Evolutionary conservation across 2,329 filamentous ascomycete species (phyloP).

Genomic region (Aspergillus japonicus): DNA sequence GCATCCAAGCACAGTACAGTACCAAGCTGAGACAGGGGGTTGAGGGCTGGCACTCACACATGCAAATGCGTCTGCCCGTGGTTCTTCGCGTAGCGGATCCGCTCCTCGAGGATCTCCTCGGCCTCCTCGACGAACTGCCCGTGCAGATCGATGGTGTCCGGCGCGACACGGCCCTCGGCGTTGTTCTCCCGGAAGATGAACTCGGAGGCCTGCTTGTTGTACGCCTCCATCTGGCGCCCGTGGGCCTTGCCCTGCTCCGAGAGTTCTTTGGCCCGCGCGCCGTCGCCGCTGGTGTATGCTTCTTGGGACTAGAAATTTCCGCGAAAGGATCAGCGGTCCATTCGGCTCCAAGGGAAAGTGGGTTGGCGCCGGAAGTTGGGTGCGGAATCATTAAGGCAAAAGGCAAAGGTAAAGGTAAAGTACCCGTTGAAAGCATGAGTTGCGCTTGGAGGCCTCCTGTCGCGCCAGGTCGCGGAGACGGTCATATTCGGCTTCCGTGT

Average conservation of each 20-base stretch:
- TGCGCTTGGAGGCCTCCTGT: slow-evolving; percentile 74
- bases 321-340: slow-evolving; percentile 24
- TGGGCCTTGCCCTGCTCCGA: slow-evolving; percentile 84
- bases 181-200: slow-evolving; percentile 98
- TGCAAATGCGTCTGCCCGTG: slow-evolving; percentile 80
- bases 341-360: too few species aligned
- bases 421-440: slow-evolving; percentile 72
- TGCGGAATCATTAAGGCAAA: too few species aligned
- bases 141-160: slow-evolving; percentile 89
- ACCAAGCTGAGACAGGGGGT: too few species aligned
- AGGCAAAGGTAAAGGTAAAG: too few species aligned
- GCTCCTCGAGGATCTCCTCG: slow-evolving; percentile 80
- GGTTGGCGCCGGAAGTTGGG: not conserved
- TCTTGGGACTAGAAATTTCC: slow-evolving; percentile 59
- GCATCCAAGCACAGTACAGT: too few species aligned
- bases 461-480: slow-evolving; percentile 80
- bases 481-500: slow-evolving; percentile 85
- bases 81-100: slow-evolving; percentile 74
- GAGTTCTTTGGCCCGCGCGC: slow-evolving; percentile 76
- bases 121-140: slow-evolving; percentile 94
- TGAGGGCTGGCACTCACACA: slow-evolving; percentile 56
- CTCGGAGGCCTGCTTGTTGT: slow-evolving; percentile 87
- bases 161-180: slow-evolving; percentile 67
- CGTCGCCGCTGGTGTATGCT: slow-evolving; percentile 81
- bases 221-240: slow-evolving; percentile 78